Evolutionary conservation across 306 rosid genomes (phyloP).

Genomic region (Prunus padus): DNA sequence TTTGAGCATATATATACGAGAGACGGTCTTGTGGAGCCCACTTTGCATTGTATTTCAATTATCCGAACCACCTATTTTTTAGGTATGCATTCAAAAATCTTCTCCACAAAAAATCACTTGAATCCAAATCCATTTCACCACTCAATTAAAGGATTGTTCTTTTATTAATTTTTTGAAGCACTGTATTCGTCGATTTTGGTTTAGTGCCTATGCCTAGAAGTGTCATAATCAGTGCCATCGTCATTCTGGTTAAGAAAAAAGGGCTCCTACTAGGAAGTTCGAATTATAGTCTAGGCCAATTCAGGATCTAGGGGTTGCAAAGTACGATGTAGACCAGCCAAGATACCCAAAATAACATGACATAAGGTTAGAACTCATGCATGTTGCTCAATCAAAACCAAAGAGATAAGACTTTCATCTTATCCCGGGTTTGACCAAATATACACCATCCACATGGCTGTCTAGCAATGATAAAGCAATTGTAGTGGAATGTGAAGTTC

Average conservation of each 20-base stretch:
- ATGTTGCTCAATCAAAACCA: conserved; percentile 11
- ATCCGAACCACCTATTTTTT: no score
- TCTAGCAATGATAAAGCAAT: neutral
- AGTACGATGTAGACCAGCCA: conserved; percentile 20
- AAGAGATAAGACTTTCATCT: conserved; percentile 15
- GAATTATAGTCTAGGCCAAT: neutral
- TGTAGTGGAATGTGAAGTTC: conserved; percentile 23
- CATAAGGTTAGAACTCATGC: conserved; percentile 20
- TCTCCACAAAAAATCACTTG: no score
- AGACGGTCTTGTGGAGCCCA: no score
- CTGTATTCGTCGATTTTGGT: no score
- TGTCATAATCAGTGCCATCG: neutral
- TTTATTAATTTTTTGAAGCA: no score
- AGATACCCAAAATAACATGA: conserved; percentile 18
- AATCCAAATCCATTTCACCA: no score
- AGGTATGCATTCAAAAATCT: no score
- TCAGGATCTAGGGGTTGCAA: conserved; percentile 3
- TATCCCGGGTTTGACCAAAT: conserved; percentile 23
- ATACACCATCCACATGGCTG: conserved; percentile 5
- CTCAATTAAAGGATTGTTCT: no score
- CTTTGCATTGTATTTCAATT: no score
- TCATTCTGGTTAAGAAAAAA: neutral
- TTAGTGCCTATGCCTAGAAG: neutral
- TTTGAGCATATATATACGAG: neutral
- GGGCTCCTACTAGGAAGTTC: neutral